A percentile compares a stretch with the other conserved stretches of the same genome.
These are phyloP conservation scores for Quercus parvula DNA, from an alignment of 306 rosid genomes.

Conservation along the genomic window DNA sequence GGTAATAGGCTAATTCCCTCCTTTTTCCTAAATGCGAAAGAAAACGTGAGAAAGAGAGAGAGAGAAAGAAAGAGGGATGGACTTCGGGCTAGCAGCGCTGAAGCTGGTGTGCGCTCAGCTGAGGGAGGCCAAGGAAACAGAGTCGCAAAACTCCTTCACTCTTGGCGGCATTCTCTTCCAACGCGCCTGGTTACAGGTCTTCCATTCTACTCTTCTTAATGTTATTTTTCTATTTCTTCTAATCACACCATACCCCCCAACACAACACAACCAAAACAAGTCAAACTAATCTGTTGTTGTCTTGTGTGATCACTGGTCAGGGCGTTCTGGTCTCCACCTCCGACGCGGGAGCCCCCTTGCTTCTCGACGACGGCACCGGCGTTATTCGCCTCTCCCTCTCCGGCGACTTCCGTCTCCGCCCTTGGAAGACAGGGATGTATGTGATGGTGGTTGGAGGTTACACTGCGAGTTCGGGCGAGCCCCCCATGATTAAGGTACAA, in stretches of 20 bases:
- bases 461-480: slow-evolving; percentile 32
- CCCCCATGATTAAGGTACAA: slow-evolving; percentile 55
- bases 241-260: slow-evolving; percentile 13
- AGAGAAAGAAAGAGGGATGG: slow-evolving; percentile 37
- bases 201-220: not conserved
- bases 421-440: slow-evolving; percentile 77
- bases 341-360: slow-evolving; percentile 5
- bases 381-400: slow-evolving; percentile 53
- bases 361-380: slow-evolving; percentile 83
- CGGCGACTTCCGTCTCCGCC: slow-evolving; percentile 47
- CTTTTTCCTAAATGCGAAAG: no score
- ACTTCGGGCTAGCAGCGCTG: slow-evolving; percentile 68
- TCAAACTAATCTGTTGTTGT: no score
- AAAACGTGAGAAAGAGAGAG: no score
- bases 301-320: slow-evolving; percentile 9
- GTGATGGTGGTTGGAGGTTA: slow-evolving; percentile 84
- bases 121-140: slow-evolving; percentile 44
- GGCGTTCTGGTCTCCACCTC: slow-evolving; percentile 55
- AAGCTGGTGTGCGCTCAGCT: slow-evolving; percentile 58
- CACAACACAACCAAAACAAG: not conserved
- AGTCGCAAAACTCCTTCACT: slow-evolving; percentile 35
- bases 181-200: slow-evolving; percentile 79
- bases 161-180: slow-evolving; percentile 80
- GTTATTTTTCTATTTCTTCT: not conserved
- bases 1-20: no score